Conservation (phyloP, 805 yeast species). For the Metschnikowia proteae region DNA sequence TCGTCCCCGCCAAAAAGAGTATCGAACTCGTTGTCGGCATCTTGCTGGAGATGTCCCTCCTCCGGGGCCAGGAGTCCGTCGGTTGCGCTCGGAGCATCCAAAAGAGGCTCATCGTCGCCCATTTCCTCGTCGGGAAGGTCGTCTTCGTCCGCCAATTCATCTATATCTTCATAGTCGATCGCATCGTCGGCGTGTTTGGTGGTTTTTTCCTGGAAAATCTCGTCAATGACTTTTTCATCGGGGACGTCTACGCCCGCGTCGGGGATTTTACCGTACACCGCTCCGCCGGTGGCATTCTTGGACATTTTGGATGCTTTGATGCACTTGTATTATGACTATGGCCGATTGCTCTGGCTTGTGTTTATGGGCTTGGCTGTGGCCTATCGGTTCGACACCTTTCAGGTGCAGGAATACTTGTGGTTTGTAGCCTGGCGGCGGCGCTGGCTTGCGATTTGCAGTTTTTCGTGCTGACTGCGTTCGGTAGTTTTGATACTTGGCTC, state of each 20-base stretch:
- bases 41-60: slow-evolving; percentile 24
- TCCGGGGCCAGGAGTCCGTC: slow-evolving; percentile 10
- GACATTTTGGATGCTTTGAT: background rate
- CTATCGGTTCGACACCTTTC: too few relatives aligned
- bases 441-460: too few relatives aligned
- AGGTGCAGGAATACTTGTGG: too few relatives aligned
- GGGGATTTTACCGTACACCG: background rate
- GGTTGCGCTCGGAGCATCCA: background rate
- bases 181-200: slow-evolving; percentile 87
- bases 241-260: slow-evolving; percentile 26
- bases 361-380: too few relatives aligned
- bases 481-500: background rate
- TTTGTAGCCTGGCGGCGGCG: too few relatives aligned
- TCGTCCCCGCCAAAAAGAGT: slow-evolving; percentile 37
- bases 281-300: background rate
- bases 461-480: too few relatives aligned
- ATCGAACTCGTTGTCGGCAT: slow-evolving; percentile 40
- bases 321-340: background rate
- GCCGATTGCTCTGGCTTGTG: too few relatives aligned
- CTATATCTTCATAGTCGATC: slow-evolving; percentile 89
- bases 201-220: slow-evolving; percentile 32
- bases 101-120: background rate
- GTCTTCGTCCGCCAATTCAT: slow-evolving; percentile 91
- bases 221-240: slow-evolving; percentile 36
- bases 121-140: slow-evolving; percentile 11